phyloP scores from a whole-genome alignment of 1,284 basidiomycete genomes.

The Uromyces viciae-fabae region DNA sequence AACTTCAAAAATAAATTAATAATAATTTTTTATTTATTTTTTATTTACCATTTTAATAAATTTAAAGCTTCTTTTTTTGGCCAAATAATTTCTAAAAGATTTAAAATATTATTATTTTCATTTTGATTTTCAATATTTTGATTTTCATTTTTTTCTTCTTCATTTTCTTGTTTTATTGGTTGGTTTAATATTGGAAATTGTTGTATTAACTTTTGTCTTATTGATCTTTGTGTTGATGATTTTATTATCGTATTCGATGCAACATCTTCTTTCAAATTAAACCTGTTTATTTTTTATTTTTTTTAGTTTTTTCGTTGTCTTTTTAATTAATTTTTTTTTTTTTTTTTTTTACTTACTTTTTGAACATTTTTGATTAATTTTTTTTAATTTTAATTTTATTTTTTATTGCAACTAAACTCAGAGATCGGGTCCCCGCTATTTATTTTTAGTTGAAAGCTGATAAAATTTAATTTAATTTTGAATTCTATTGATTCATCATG shows the following conservation, averaged over 20 bases:
- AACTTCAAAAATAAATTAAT: background rate
- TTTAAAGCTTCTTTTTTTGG: constrained; percentile 95
- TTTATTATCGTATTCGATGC: constrained; percentile 90
- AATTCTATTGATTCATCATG: no score
- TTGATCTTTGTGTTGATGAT: constrained; percentile 84
- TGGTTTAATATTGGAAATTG: constrained; percentile 70
- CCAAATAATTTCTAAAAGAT: constrained; percentile 81
- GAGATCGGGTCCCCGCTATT: no score
- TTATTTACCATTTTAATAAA: constrained; percentile 85
- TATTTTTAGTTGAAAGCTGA: no score
- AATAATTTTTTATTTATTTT: background rate
- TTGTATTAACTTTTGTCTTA: constrained; percentile 72
- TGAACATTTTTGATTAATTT: constrained; percentile 15
- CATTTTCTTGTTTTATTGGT: constrained; percentile 40
- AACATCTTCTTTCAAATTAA: constrained; percentile 78
- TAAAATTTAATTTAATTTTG: no score
- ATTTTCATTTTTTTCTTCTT: constrained; percentile 45
- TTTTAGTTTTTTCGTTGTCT: background rate
- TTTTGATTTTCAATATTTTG: constrained; percentile 50
- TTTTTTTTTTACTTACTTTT: background rate
- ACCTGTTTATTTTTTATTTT: constrained; percentile 60
- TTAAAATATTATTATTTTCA: constrained; percentile 53
- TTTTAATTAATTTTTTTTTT: background rate
- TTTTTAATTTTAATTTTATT: no score
- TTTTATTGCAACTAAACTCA: no score